Evolutionary conservation across 75 land plant species (phyloP), one percentile per base, ranked within the genome.

Genomic region (Pinus albicaulis): DNA sequence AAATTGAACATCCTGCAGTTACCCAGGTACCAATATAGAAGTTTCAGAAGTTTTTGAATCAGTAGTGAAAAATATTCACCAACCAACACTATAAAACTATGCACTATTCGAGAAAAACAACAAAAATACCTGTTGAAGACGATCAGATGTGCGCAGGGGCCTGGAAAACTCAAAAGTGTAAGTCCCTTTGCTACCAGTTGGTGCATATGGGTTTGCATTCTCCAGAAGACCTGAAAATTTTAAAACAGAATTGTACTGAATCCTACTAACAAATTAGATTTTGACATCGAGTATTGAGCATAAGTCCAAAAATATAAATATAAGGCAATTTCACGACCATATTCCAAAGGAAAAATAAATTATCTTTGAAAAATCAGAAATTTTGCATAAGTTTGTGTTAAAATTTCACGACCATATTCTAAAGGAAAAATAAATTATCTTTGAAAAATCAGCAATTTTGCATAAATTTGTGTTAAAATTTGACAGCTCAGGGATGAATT

Each of bases 91-190:
- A 64, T 25, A 25, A 55, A 53, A 22, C 36, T 56, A 22, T 36
- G 57, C 19, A 22, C 55, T 76, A 56, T 22, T 77, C 28, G 14
- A 11, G 53, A 38, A 24, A 56, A 12, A 59, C 59, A 58, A 34
- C 19, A 38, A 10, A 78, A 31, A n/a, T 38, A 95, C 99, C 95
- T 98, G 98, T 80, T 92, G 98, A 78, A 89, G 87, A 72, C 80
- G 90, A 86, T 98, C 99, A 79, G 79, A 80, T 57, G 99, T 98
- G 76, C 95, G 89, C 83, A 98, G 74, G 44, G 99, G 98, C 78
- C 99, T 89, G 58, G 96, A 88, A 74, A 95, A 95, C 82, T 98
- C 99, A 76, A 95, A 98, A 58, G 78, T 89, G 63, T 86, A 98
- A 2, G 85, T 86, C 48, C 99, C 99, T 60, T 86, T 77, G 28